Evolutionary conservation across 352 stramenopile genomes (phyloP).

Genomic region (Elongisporangium undulatum): DNA sequence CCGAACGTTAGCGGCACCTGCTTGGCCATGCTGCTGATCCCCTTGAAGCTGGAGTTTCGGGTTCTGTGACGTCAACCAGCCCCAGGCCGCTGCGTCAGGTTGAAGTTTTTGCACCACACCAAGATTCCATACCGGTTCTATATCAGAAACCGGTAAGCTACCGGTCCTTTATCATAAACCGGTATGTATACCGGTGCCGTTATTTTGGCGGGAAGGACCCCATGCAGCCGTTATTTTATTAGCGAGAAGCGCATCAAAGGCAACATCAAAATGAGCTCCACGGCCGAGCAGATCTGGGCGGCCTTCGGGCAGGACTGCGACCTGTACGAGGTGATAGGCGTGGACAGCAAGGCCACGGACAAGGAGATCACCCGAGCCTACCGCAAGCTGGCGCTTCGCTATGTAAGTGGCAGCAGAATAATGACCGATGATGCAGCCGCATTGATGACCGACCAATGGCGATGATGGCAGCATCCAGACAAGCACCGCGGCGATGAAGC

Average conservation of each 20-base stretch:
- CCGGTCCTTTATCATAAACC: not conserved
- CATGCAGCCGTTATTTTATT: not conserved
- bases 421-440: not conserved
- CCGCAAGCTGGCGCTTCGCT: conserved; percentile 65
- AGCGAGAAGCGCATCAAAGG: conserved; percentile 1
- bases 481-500: conserved; percentile 80
- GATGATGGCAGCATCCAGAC: conserved; percentile 81
- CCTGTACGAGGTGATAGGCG: conserved; percentile 76
- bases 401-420: conserved; percentile 21
- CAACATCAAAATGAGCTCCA: conserved; percentile 22
- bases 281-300: conserved; percentile 40
- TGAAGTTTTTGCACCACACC: not conserved
- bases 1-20: conserved; percentile 36
- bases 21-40: not conserved
- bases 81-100: not conserved
- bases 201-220: not conserved
- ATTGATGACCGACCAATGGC: conserved; percentile 7
- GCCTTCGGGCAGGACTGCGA: conserved; percentile 62
- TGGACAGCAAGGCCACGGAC: conserved; percentile 41
- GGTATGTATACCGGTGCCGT: not conserved
- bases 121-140: too few relatives aligned
- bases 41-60: not conserved
- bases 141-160: not conserved
- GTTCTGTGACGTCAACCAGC: not conserved
- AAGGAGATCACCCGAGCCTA: conserved; percentile 78